A percentile compares a stretch with the other conserved stretches of the same genome.
phyloP scores from a whole-genome alignment of 805 yeast species.

The Pichia cephalocereana region DNA sequence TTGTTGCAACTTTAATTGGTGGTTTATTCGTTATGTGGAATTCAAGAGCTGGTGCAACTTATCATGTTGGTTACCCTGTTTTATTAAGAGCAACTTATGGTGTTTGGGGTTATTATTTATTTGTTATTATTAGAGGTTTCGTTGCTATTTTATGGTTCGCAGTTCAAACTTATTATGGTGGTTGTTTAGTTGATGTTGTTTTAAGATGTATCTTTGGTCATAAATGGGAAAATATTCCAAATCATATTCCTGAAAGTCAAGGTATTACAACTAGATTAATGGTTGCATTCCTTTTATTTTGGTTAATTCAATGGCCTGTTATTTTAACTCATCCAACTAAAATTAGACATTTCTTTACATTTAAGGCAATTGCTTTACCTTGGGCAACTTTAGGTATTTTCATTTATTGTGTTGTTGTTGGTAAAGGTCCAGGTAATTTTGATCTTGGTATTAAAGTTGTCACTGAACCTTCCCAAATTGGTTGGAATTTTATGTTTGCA shows the following conservation, averaged over 20 bases:
- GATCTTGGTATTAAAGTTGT: constrained; percentile 15
- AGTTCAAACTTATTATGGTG: constrained; percentile 39
- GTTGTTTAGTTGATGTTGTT: constrained; percentile 31
- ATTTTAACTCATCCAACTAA: constrained; percentile 37
- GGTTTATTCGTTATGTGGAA: constrained; percentile 35
- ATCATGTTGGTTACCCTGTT: constrained; percentile 43
- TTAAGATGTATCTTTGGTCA: constrained; percentile 28
- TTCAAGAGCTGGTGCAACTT: constrained; percentile 39
- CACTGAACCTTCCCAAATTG: constrained; percentile 11
- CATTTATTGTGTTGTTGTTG: constrained; percentile 20
- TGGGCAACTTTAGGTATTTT: constrained; percentile 23
- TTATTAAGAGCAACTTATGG: constrained; percentile 38
- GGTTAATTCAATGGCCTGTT: constrained; percentile 32
- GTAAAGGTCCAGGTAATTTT: constrained; percentile 28
- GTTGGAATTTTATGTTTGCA: constrained; percentile 12
- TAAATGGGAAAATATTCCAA: constrained; percentile 29
- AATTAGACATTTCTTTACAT: constrained; percentile 19
- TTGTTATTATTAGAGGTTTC: constrained; percentile 35
- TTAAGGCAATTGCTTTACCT: constrained; percentile 26
- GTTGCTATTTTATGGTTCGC: constrained; percentile 40
- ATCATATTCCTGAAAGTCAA: constrained; percentile 31
- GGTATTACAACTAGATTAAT: constrained; percentile 33
- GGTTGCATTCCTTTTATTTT: constrained; percentile 36
- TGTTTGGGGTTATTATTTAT: constrained; percentile 34
- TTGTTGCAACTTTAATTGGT: constrained; percentile 39